Conservation (phyloP, 2,329 filamentous ascomycete genomes). For the Paraphaeosphaeria minitans region DNA sequence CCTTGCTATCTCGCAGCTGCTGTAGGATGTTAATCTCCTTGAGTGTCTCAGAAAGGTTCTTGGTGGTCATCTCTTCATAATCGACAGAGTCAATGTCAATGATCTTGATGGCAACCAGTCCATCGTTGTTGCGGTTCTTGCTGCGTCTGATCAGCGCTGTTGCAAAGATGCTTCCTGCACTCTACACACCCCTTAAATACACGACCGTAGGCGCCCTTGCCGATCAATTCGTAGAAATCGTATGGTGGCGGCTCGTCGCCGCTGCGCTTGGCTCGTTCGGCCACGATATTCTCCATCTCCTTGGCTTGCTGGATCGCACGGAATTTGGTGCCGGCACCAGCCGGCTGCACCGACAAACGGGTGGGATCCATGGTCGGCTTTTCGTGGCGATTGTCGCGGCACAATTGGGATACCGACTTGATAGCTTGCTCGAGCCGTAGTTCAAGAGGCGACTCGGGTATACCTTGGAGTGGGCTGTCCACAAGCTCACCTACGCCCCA, state of each 20-base stretch:
- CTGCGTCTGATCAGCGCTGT: slow-evolving; percentile 32
- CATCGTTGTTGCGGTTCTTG: slow-evolving; percentile 47
- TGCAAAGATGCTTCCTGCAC: not conserved
- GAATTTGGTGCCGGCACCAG: slow-evolving; percentile 54
- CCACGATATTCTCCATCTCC: slow-evolving; percentile 69
- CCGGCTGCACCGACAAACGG: slow-evolving; percentile 31
- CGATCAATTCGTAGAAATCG: slow-evolving; percentile 72
- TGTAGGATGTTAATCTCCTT: slow-evolving; percentile 71
- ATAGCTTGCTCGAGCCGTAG: slow-evolving; percentile 16
- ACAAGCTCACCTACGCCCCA: slow-evolving; percentile 17
- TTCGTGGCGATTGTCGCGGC: slow-evolving; percentile 5
- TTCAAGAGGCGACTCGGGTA: slow-evolving; percentile 32
- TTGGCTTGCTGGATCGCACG: slow-evolving; percentile 71
- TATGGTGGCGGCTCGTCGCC: slow-evolving; percentile 69
- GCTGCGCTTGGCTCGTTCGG: slow-evolving; percentile 64
- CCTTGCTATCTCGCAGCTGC: slow-evolving; percentile 73
- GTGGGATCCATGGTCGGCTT: slow-evolving; percentile 36
- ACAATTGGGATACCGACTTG: slow-evolving; percentile 5
- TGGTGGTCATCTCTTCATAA: slow-evolving; percentile 49
- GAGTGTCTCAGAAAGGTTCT: slow-evolving; percentile 58
- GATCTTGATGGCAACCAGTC: slow-evolving; percentile 77
- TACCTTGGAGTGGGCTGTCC: slow-evolving; percentile 30
- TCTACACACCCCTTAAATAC: slow-evolving; percentile 67
- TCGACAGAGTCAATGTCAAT: slow-evolving; percentile 83
- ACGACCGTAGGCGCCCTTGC: slow-evolving; percentile 74